Base-by-base conservation (phyloP, 1,284 basidiomycete genomes). In the Puccinia coronata region DNA sequence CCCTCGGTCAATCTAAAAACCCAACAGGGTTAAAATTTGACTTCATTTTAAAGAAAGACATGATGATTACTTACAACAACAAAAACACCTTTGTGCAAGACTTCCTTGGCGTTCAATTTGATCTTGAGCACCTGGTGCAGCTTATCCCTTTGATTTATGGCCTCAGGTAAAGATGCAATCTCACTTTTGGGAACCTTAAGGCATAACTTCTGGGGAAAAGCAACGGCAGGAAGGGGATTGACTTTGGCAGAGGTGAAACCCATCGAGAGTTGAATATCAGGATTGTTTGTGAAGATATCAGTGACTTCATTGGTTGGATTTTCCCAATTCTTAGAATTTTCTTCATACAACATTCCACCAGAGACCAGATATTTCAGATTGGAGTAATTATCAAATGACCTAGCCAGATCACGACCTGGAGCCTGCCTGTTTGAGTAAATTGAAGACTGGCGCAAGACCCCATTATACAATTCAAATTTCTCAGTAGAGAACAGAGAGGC, bases 391-490 rank as follows among this genome's bases (percentile, higher is more conserved):
- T 51, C 49, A 51, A 51, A 51, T 4, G 49, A 16, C 12, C 12
- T 51, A 4, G 49, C 49, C 18, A 51, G 9, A 51, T 73, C 49
- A 2, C 49, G 18, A 0, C 71, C 71, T 20, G 71, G 71, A 23
- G n/a, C 51, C 25, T 34, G 43, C 12, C 36, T 47, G 51, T 73
- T 73, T 51, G 71, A 73, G 51, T 73, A 51, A 28, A 73, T 25
- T 23, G 51, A 73, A 5, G 71, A n/a, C 20, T 39, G 36, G 14
- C 51, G 47, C 34, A 57, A 36, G 11, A 73, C 71, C 34, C 71
- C 51, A 39, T 73, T 73, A 14, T 55, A 73, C 5, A 25, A 31
- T 36, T 73, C 28, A 41, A 55, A 55, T 31, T 53, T 73, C 28
- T 73, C 49, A 1, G 71, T 73, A 14, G 49, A 25, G 23, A 55